Base-by-base conservation (phyloP, 208 protist species). In the Trypanosoma platydactyli region DNA sequence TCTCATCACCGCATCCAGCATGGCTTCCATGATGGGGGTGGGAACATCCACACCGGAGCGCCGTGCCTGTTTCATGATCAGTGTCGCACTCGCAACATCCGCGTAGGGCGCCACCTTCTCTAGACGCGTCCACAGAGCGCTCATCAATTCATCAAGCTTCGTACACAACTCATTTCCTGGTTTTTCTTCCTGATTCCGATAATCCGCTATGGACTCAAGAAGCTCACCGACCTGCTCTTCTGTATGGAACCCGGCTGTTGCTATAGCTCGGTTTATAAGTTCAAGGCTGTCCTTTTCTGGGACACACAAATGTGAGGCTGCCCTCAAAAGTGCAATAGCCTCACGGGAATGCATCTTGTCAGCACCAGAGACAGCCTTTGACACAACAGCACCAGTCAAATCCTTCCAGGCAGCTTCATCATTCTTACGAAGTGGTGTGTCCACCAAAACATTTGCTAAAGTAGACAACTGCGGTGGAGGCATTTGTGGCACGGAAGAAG, bases 341-440 rank as follows among this genome's bases (percentile, higher is more conserved):
- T 94, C 84, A 20, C 83, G 79, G 27, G 88, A 94, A 62, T 94
- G 88, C 57, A 91, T 84, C 38, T 68, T 76, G 4, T 85, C 84
- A 18, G 75, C 72, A 61, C 61, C 56, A 16, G 54, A 58, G 15
- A 91, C 38, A n/a, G 71, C 61, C 29, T 68, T 79, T 35, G 51
- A 44, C 42, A 83, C 50, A 27, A 89, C 73, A 16, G 56, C 50
- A 15, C 72, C 54, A n/a, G 70, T 72, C 13, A 89, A 42, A 38
- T 54, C 56, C 51, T 61, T 51, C 83, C 84, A 91, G 49, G 60
- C 51, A 20, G 46, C 72, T 24, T 73, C 68, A 58, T 91, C 56
- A 18, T 45, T 64, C 22, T 51, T 64, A 42, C 75, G 67, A 42
- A 91, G 49, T 11, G 71, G 49, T 61, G 80, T 58, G 27, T 59